Percentiles rank a stretch among this genome's conserved stretches.
Evolutionary conservation across 2,329 filamentous ascomycete genomes (phyloP).

Genomic region (Diaporthe ilicicola): DNA sequence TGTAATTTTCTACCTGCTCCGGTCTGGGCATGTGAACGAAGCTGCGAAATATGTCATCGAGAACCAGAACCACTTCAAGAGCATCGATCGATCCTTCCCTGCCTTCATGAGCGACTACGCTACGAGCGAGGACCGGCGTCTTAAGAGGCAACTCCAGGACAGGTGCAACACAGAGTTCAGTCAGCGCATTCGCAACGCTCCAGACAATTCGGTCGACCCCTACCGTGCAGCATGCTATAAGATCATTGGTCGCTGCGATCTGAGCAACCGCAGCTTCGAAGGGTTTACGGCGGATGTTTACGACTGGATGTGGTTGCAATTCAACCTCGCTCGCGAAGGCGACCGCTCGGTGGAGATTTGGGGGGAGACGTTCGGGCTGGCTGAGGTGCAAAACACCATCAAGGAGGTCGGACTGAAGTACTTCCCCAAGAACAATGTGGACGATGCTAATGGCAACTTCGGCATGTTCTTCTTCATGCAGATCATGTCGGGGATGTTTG

Average conservation of each 20-base stretch:
- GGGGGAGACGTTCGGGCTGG: constrained; percentile 70
- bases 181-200: constrained; percentile 82
- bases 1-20: constrained; percentile 88
- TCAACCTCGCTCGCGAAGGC: constrained; percentile 73
- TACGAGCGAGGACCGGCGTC: constrained; percentile 76
- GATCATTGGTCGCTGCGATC: constrained; percentile 83
- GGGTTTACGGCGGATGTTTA: constrained; percentile 71
- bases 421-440: constrained; percentile 83
- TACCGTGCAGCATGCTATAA: constrained; percentile 99
- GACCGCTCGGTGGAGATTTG: constrained; percentile 71
- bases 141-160: constrained; percentile 82
- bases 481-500: constrained; percentile 89
- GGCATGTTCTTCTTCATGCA: constrained; percentile 95
- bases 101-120: constrained; percentile 89
- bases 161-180: constrained; percentile 91
- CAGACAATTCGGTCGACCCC: constrained; percentile 88
- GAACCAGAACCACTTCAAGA: constrained; percentile 82
- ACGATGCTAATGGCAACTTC: constrained; percentile 77
- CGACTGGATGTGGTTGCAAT: constrained; percentile 78
- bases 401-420: constrained; percentile 89
- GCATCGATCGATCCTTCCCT: constrained; percentile 89
- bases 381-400: constrained; percentile 80
- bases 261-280: constrained; percentile 70
- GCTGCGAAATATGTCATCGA: constrained; percentile 86
- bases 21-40: constrained; percentile 84